phyloP scores from a whole-genome alignment of 2,329 filamentous ascomycete genomes.

The Alternaria brassicae region DNA sequence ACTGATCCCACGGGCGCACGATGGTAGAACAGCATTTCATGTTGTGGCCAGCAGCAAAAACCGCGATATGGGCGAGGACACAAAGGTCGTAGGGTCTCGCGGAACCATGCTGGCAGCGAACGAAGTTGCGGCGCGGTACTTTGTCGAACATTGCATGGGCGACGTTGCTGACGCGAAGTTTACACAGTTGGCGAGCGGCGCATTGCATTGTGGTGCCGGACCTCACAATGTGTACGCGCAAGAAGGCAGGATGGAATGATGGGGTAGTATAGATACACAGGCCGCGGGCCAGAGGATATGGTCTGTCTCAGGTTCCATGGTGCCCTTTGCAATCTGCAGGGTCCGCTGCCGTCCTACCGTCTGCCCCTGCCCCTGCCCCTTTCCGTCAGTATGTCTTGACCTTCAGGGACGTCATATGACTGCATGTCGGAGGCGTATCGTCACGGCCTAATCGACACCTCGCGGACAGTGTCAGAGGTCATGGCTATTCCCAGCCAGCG shows the following conservation, averaged over 20 bases:
- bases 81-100: neutral
- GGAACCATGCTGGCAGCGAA: slow-evolving; percentile 8
- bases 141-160: slow-evolving; percentile 8
- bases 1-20: neutral
- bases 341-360: slow-evolving; percentile 1
- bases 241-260: slow-evolving; percentile 9
- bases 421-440: neutral
- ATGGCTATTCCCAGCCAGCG: neutral
- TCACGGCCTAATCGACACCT: neutral
- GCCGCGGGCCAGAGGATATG: neutral
- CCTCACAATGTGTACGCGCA: slow-evolving; percentile 8
- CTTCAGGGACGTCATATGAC: neutral
- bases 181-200: slow-evolving; percentile 6
- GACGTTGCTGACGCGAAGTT: slow-evolving; percentile 5
- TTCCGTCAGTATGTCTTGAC: neutral
- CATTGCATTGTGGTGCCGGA: slow-evolving; percentile 8
- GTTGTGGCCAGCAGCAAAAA: slow-evolving; percentile 1
- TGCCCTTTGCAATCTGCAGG: slow-evolving; percentile 3
- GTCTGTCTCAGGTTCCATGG: slow-evolving; percentile 2
- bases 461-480: neutral
- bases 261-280: neutral
- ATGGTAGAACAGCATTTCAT: slow-evolving; percentile 6
- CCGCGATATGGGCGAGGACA: slow-evolving; percentile 3
- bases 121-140: slow-evolving; percentile 12
- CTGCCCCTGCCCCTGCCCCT: neutral